Evolutionary conservation across 768 basidiomycete species (phyloP).

Genomic region (Mrakia frigida): DNA sequence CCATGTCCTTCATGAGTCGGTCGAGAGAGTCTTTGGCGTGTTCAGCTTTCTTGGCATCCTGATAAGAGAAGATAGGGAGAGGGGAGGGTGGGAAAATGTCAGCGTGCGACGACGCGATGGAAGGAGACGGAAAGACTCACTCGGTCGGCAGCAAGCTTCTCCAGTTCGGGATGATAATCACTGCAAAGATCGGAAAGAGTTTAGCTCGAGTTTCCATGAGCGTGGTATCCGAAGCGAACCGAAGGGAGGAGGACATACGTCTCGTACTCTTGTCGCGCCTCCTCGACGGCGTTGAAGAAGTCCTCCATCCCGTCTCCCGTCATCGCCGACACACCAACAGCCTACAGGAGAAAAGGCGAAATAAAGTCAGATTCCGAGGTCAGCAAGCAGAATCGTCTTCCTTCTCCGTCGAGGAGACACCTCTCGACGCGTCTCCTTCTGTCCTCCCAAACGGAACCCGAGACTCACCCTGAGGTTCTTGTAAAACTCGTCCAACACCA

Average conservation of each 20-base stretch:
- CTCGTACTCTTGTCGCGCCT: conserved; percentile 79
- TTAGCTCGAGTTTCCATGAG: not conserved
- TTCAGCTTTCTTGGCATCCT: conserved; percentile 40
- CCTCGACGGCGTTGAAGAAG: conserved; percentile 87
- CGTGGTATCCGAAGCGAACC: not conserved
- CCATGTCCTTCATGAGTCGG: conserved; percentile 45
- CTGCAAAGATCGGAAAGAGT: conserved; percentile 49
- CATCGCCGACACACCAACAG: conserved; percentile 91
- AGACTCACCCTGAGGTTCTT: conserved; percentile 76
- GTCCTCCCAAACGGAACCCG: no score
- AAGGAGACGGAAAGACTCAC: conserved; percentile 22
- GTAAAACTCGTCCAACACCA: conserved; percentile 97
- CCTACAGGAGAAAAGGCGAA: conserved; percentile 48
- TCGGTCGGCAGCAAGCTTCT: conserved; percentile 52
- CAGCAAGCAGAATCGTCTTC: not conserved
- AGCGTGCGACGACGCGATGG: not conserved
- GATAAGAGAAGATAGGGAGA: not conserved
- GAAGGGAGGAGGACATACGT: conserved; percentile 53
- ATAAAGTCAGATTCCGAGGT: not conserved
- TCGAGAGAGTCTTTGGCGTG: conserved; percentile 43
- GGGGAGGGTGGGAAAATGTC: not conserved
- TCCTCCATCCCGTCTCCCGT: conserved; percentile 91
- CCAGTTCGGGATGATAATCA: conserved; percentile 86
- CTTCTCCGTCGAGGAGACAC: no score
- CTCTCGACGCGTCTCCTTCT: not conserved